Evolutionary conservation across 345 rosid species (phyloP).

Genomic region (Pistacia vera): DNA sequence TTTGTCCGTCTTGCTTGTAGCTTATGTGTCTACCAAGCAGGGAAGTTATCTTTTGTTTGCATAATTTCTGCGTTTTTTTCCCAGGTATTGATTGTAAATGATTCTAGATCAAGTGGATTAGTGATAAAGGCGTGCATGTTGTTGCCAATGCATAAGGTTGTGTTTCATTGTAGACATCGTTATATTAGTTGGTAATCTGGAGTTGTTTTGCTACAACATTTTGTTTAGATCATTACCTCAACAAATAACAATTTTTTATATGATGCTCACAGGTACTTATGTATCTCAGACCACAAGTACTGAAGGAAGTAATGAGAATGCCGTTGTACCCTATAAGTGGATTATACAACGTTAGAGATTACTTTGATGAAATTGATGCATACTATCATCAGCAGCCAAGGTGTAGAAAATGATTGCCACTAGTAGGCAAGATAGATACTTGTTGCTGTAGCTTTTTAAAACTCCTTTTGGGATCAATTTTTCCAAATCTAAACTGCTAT

Average conservation of each 20-base stretch:
- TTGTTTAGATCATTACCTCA: neutral
- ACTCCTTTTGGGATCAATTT: no score
- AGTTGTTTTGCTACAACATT: neutral
- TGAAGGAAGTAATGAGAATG: conserved; percentile 70
- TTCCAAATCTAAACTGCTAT: no score
- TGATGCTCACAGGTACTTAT: conserved; percentile 65
- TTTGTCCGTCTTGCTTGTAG: neutral
- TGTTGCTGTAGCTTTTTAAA: neutral
- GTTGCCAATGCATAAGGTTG: neutral
- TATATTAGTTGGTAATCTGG: neutral
- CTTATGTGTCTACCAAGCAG: neutral
- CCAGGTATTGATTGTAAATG: neutral
- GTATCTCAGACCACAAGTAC: conserved; percentile 69
- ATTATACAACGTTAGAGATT: conserved; percentile 68
- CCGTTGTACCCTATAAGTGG: conserved; percentile 92
- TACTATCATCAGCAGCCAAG: conserved; percentile 46
- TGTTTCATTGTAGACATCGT: neutral
- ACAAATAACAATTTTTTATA: conserved; percentile 3
- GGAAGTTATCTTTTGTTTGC: neutral
- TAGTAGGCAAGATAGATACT: neutral
- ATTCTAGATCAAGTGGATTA: neutral
- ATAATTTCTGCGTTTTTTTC: neutral
- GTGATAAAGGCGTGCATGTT: neutral
- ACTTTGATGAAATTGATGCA: conserved; percentile 79
- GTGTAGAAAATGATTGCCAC: neutral